Percentiles rank a stretch among this genome's conserved stretches.
phyloP scores from a whole-genome alignment of 2,329 filamentous ascomycete species.

The Fusarium cicatricum region DNA sequence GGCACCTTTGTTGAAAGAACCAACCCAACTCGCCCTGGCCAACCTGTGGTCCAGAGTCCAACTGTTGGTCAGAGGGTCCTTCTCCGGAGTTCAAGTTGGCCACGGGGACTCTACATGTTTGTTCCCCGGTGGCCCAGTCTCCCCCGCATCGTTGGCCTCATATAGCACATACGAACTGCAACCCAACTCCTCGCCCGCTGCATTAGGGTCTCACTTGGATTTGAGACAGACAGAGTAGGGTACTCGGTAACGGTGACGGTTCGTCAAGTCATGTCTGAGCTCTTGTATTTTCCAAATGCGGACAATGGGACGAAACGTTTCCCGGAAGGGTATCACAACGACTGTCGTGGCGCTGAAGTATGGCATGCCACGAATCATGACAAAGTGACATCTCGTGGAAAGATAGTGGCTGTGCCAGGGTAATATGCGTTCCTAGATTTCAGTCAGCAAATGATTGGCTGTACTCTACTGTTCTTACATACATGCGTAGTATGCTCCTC shows the following conservation, averaged over 20 bases:
- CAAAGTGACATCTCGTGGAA: no score
- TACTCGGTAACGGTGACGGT: neutral
- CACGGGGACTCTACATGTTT: neutral
- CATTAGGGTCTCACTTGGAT: neutral
- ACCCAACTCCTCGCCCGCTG: neutral
- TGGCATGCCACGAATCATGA: no score
- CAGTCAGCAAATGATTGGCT: no score
- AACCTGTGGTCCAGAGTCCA: neutral
- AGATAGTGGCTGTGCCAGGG: no score
- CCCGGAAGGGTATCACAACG: neutral
- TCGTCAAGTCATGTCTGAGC: neutral
- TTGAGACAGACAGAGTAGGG: no score
- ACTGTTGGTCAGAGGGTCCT: neutral
- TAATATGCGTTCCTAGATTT: no score
- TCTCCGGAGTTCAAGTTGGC: neutral
- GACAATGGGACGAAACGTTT: slow-evolving; percentile 9
- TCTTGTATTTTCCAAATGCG: slow-evolving; percentile 1
- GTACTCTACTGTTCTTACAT: no score
- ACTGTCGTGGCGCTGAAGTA: no score
- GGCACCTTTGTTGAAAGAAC: slow-evolving; percentile 2
- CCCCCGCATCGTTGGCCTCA: neutral
- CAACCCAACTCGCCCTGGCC: neutral
- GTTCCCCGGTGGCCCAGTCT: neutral
- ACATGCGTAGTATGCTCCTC: no score
- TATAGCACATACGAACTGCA: neutral